phyloP scores from a whole-genome alignment of 192 early-diverging fungal genomes.

The Coemansia pectinata region DNA sequence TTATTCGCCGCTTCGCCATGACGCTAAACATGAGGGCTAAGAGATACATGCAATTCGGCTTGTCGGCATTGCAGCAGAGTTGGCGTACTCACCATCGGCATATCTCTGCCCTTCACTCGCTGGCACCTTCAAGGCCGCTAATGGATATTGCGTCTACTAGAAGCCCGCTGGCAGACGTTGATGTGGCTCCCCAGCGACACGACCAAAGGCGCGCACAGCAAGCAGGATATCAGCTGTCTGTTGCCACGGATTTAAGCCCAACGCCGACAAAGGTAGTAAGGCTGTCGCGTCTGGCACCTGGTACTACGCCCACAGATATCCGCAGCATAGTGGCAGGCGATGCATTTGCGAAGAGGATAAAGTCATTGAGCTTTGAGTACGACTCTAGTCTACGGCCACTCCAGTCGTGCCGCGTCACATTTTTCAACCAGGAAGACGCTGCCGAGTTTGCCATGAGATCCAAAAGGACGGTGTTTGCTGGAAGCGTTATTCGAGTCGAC shows the following conservation, averaged over 20 bases:
- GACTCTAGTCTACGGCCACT: conserved; percentile 30
- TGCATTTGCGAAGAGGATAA: conserved; percentile 8
- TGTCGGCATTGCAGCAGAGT: not conserved
- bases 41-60: not conserved
- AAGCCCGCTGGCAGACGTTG: not conserved
- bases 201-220: not conserved
- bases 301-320: conserved; percentile 28
- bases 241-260: conserved; percentile 24
- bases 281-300: conserved; percentile 34
- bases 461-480: conserved; percentile 20
- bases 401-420: conserved; percentile 28
- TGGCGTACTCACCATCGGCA: not conserved
- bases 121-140: not conserved
- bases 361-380: conserved; percentile 35
- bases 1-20: not conserved
- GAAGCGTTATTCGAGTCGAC: conserved; percentile 14
- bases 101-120: not conserved
- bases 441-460: conserved; percentile 18
- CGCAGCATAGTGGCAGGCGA: conserved; percentile 6
- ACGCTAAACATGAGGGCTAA: not conserved
- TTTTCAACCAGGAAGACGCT: conserved; percentile 25
- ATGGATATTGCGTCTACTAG: not conserved
- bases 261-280: conserved; percentile 28
- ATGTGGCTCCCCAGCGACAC: conserved; percentile 9
- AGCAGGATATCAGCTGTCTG: not conserved